phyloP scores from a whole-genome alignment of 495 filamentous ascomycete species.

The Xylaria castorea region DNA sequence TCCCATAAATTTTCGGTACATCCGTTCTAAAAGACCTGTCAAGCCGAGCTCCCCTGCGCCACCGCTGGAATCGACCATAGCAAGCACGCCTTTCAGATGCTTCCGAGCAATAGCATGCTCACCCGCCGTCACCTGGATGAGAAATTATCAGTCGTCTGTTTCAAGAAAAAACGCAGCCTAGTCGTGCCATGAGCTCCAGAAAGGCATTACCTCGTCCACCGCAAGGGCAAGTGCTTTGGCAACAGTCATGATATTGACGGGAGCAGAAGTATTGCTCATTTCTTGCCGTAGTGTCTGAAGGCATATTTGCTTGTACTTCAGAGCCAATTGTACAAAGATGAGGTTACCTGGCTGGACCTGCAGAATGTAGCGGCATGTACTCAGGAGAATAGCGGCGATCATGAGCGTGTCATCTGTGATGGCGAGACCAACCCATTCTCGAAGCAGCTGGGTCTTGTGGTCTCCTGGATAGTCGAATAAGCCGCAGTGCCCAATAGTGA shows the following conservation, averaged over 20 bases:
- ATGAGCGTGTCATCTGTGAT: slow-evolving; percentile 26
- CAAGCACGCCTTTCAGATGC: slow-evolving; percentile 28
- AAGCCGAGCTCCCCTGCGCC: slow-evolving; percentile 22
- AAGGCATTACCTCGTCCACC: slow-evolving; percentile 22
- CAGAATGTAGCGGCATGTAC: slow-evolving; percentile 28
- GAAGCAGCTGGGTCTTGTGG: slow-evolving; percentile 27
- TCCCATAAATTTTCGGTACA: slow-evolving; percentile 20
- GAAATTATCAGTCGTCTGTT: neutral
- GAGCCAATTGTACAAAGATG: slow-evolving; percentile 18
- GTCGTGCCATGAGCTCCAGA: neutral
- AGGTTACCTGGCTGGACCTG: slow-evolving; percentile 14
- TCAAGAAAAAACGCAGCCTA: neutral
- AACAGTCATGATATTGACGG: slow-evolving; percentile 24
- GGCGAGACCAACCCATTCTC: slow-evolving; percentile 31
- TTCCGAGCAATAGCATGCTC: slow-evolving; percentile 22
- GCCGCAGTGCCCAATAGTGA: slow-evolving; percentile 26
- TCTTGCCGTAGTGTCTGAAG: slow-evolving; percentile 21
- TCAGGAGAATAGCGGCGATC: slow-evolving; percentile 25
- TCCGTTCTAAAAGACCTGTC: slow-evolving; percentile 24
- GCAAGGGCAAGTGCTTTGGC: slow-evolving; percentile 30
- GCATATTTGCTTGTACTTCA: slow-evolving; percentile 28
- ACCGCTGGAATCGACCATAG: slow-evolving; percentile 26
- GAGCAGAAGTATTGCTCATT: neutral
- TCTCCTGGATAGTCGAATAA: slow-evolving; percentile 26
- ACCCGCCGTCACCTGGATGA: slow-evolving; percentile 13